These are phyloP conservation scores for Fusarium sp. DNA, from an alignment of 2,329 filamentous ascomycete genomes.

Conservation along the genomic window DNA sequence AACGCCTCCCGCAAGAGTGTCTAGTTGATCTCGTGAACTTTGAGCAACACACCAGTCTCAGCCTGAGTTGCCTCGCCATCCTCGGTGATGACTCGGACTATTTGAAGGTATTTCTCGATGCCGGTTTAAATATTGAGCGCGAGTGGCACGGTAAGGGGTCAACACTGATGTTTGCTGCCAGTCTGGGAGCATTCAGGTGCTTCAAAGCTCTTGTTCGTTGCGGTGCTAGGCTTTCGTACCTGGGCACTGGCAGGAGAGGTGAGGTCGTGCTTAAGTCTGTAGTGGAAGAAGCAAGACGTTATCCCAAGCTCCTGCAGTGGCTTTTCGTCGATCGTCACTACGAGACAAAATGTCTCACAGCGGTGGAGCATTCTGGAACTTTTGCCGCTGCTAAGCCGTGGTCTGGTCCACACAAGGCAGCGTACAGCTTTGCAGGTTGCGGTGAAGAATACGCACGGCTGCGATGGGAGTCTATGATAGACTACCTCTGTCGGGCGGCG, in stretches of 20 bases:
- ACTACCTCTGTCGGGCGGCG: constrained; percentile 7
- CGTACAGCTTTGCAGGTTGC: constrained; percentile 12
- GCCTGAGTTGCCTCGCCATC: constrained; percentile 21
- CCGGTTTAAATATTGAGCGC: constrained; percentile 34
- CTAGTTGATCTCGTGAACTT: constrained; percentile 30
- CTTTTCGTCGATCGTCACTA: constrained; percentile 34
- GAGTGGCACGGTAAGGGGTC: constrained; percentile 34
- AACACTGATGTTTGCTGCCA: constrained; percentile 41
- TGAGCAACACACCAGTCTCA: neutral
- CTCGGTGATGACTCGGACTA: neutral
- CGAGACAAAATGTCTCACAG: constrained; percentile 20
- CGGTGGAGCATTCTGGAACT: neutral
- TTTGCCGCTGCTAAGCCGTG: constrained; percentile 17
- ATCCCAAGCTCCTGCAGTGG: constrained; percentile 39
- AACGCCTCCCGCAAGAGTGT: constrained; percentile 32
- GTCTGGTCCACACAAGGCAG: constrained; percentile 35
- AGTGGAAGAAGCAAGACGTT: constrained; percentile 15
- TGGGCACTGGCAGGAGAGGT: constrained; percentile 18
- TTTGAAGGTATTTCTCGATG: constrained; percentile 28
- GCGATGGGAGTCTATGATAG: constrained; percentile 12
- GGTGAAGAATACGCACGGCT: neutral
- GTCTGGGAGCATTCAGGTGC: constrained; percentile 18
- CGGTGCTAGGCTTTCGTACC: constrained; percentile 38
- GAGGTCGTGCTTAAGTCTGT: constrained; percentile 24
- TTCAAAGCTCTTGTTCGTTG: constrained; percentile 39